Evolutionary conservation across 1,284 basidiomycete genomes (phyloP).

Genomic region (Exobasidium rhododendri): DNA sequence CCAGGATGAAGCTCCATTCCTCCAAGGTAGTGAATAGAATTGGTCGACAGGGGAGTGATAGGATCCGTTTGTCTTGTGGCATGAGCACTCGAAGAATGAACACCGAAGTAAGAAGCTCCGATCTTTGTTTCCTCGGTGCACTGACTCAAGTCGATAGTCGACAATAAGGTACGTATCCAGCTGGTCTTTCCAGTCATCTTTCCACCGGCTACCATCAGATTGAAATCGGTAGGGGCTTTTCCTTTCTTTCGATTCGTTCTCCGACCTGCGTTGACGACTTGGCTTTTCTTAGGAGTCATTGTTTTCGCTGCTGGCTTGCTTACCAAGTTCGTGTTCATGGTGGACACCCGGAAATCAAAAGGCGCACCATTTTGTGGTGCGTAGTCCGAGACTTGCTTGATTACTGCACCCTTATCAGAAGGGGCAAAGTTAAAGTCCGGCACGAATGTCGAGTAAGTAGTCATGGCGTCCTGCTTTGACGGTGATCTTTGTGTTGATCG

Average conservation of each 20-base stretch:
- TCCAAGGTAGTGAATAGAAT: not conserved
- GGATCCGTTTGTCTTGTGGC: slow-evolving; percentile 4
- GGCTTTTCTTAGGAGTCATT: slow-evolving; percentile 1
- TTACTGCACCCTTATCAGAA: too few species aligned
- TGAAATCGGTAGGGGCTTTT: slow-evolving; percentile 8
- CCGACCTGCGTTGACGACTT: not conserved
- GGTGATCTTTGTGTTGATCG: not conserved
- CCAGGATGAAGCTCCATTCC: slow-evolving; percentile 8
- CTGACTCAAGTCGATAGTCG: not conserved
- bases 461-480: not conserved
- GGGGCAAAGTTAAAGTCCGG: not conserved
- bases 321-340: not conserved
- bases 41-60: slow-evolving; percentile 1
- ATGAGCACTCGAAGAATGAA: not conserved
- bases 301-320: not conserved
- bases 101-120: slow-evolving; percentile 4
- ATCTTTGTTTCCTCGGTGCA: slow-evolving; percentile 8
- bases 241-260: not conserved
- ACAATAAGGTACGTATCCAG: slow-evolving; percentile 4
- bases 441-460: not conserved
- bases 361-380: not conserved
- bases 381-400: not conserved
- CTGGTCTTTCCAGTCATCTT: slow-evolving; percentile 10
- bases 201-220: slow-evolving; percentile 3
- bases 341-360: not conserved